Evolutionary conservation across 495 filamentous ascomycete species (phyloP).

Genomic region (Xylaria acuta): DNA sequence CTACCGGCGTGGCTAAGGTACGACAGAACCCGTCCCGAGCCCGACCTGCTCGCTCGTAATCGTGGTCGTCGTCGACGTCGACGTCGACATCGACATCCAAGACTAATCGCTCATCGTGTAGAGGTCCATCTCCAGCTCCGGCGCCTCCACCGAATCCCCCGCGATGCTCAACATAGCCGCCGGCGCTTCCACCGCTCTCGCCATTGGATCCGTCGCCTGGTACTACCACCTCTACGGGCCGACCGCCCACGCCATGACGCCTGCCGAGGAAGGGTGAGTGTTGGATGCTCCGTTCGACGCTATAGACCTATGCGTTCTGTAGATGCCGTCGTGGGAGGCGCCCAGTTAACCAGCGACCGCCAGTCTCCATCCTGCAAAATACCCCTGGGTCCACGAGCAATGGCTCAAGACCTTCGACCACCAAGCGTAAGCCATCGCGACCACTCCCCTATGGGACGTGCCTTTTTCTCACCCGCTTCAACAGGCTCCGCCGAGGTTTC

Average conservation of each 20-base stretch:
- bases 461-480: constrained; percentile 28
- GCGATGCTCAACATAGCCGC: constrained; percentile 79
- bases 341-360: constrained; percentile 33
- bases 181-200: constrained; percentile 79
- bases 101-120: constrained; percentile 47
- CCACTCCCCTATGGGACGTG: constrained; percentile 1
- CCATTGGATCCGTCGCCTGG: constrained; percentile 88
- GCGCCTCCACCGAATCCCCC: constrained; percentile 63
- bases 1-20: constrained; percentile 67
- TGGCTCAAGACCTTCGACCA: constrained; percentile 97
- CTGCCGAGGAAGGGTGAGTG: constrained; percentile 95
- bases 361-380: constrained; percentile 88
- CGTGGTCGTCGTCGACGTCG: constrained; percentile 11
- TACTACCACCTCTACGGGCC: constrained; percentile 95
- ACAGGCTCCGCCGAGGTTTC: constrained; percentile 96
- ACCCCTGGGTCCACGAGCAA: constrained; percentile 94
- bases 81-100: constrained; percentile 28
- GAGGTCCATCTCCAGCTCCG: constrained; percentile 66
- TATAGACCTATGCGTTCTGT: not conserved
- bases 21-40: constrained; percentile 32
- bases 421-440: constrained; percentile 70
- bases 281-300: constrained; percentile 13
- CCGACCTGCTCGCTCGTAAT: not conserved
- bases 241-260: constrained; percentile 85
- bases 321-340: constrained; percentile 12